Evolutionary conservation across 148 eudicot species (phyloP).

Genomic region (Spergularia marina): DNA sequence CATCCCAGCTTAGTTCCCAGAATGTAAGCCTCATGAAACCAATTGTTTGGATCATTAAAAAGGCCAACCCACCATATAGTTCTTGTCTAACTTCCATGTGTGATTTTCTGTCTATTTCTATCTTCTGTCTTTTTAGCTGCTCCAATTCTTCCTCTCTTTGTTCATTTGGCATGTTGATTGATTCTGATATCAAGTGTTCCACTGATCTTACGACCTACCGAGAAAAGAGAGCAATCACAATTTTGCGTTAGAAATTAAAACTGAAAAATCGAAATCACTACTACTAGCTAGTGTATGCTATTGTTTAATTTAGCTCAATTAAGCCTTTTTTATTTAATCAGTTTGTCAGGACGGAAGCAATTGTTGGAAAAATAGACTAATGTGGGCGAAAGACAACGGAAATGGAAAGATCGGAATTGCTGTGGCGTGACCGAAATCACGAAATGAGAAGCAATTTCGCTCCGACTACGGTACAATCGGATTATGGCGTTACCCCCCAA

Average conservation of each 20-base stretch:
- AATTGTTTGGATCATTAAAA: conserved; percentile 45
- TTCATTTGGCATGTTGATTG: conserved; percentile 50
- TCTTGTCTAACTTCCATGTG: conserved; percentile 39
- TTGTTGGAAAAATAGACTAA: no score
- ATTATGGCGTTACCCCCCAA: no score
- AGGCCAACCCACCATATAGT: conserved; percentile 65
- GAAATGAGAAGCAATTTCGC: no score
- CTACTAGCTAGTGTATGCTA: no score
- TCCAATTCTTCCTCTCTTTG: conserved; percentile 55
- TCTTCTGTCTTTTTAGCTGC: conserved; percentile 44
- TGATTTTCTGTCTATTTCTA: conserved; percentile 46
- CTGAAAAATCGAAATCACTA: not conserved
- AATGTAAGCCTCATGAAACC: conserved; percentile 80
- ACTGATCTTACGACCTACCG: conserved; percentile 55
- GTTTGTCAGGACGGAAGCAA: no score
- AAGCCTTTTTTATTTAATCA: no score
- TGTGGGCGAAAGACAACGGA: no score
- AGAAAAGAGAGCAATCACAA: not conserved
- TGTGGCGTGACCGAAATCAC: no score
- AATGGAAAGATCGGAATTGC: no score
- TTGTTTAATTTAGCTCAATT: no score
- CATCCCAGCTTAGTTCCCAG: conserved; percentile 79
- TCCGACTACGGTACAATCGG: no score
- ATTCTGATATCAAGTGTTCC: conserved; percentile 39
- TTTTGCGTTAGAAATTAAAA: not conserved